Percentiles rank a stretch among this genome's conserved stretches.
phyloP scores from a whole-genome alignment of 768 basidiomycete genomes.

The Filobasidium wieringae region DNA sequence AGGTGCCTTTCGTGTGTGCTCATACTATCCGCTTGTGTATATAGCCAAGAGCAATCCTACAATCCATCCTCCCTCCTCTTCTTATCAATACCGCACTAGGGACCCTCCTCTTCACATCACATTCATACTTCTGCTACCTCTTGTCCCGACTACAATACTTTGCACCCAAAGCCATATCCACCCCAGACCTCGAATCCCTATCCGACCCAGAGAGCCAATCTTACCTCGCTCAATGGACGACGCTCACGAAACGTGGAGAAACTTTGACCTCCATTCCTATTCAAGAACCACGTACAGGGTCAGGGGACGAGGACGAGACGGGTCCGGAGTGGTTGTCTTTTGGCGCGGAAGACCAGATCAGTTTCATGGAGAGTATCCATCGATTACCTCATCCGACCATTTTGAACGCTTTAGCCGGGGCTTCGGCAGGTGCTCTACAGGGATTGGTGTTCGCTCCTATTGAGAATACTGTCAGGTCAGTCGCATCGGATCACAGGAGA shows the following conservation, averaged over 20 bases:
- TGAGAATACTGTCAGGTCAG: constrained; percentile 35
- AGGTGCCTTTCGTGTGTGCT: not conserved
- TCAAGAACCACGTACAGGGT: not conserved
- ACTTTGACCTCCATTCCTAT: not conserved
- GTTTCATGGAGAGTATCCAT: constrained; percentile 10
- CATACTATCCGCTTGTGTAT: not conserved
- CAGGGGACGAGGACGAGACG: constrained; percentile 46
- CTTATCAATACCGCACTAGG: constrained; percentile 33
- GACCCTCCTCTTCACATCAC: constrained; percentile 34
- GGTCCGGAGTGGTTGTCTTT: constrained; percentile 48
- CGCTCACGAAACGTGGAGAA: not conserved
- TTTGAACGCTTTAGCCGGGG: constrained; percentile 30
- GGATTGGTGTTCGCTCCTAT: constrained; percentile 33
- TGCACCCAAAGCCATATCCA: constrained; percentile 16
- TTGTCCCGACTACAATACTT: constrained; percentile 19
- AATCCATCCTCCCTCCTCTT: constrained; percentile 30
- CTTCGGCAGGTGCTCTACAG: constrained; percentile 31
- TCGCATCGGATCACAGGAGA: not conserved
- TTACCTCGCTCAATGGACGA: not conserved
- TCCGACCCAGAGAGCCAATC: not conserved
- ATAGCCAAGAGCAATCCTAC: constrained; percentile 20
- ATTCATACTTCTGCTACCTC: constrained; percentile 29
- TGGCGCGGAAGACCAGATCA: constrained; percentile 10
- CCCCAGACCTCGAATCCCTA: not conserved
- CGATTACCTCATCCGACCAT: constrained; percentile 27